phyloP scores from a whole-genome alignment of 2,329 filamentous ascomycete genomes.

The Xylariales sp. region DNA sequence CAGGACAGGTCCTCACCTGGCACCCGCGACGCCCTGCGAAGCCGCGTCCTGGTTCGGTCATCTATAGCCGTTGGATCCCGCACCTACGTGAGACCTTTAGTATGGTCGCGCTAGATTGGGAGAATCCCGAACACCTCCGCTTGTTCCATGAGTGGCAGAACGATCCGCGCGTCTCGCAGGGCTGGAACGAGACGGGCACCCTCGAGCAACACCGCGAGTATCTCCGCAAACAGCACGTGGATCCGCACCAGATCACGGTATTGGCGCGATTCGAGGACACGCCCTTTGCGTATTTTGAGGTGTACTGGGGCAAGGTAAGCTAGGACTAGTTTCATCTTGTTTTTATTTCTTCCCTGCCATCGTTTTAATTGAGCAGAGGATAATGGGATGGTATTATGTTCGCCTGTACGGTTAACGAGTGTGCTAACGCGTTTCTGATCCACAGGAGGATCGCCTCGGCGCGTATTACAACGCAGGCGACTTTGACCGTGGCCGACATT shows the following conservation, averaged over 20 bases:
- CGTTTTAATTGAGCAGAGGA: slow-evolving; percentile 5
- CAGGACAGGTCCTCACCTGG: slow-evolving; percentile 55
- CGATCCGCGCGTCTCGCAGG: slow-evolving; percentile 81
- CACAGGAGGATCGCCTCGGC: slow-evolving; percentile 66
- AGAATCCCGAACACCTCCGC: slow-evolving; percentile 70
- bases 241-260: slow-evolving; percentile 77
- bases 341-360: neutral
- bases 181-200: slow-evolving; percentile 83
- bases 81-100: slow-evolving; percentile 81
- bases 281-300: slow-evolving; percentile 81
- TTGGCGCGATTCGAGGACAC: slow-evolving; percentile 77
- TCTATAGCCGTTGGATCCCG: slow-evolving; percentile 84
- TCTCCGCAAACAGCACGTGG: slow-evolving; percentile 73
- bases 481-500: slow-evolving; percentile 69
- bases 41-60: slow-evolving; percentile 74
- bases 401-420: neutral
- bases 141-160: slow-evolving; percentile 87
- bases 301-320: slow-evolving; percentile 77
- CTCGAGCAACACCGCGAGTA: slow-evolving; percentile 80
- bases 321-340: neutral
- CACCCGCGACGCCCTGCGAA: slow-evolving; percentile 80
- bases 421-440: slow-evolving; percentile 5
- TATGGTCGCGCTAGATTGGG: slow-evolving; percentile 78
- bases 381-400: neutral
- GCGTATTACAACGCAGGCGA: slow-evolving; percentile 66